These are phyloP conservation scores for Polyporus arcularius DNA, from an alignment of 768 basidiomycete species.

Conservation along the genomic window DNA sequence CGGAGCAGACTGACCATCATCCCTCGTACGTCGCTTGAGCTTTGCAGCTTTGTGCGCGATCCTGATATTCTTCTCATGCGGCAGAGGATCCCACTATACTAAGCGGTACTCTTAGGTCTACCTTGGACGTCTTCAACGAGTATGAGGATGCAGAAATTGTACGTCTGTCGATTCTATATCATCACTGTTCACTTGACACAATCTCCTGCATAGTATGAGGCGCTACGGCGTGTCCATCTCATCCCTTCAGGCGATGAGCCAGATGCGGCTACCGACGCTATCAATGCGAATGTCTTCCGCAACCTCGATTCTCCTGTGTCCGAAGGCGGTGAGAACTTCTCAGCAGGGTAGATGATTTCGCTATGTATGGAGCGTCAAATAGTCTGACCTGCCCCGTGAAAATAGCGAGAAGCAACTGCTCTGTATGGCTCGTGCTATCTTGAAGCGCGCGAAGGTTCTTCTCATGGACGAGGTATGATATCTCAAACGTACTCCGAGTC, in stretches of 20 bases:
- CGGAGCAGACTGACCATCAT: conserved; percentile 77
- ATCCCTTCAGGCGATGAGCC: conserved; percentile 55
- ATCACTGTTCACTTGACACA: neutral
- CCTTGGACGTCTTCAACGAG: conserved; percentile 84
- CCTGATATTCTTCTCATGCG: neutral
- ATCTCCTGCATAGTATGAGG: conserved; percentile 58
- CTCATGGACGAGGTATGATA: conserved; percentile 75
- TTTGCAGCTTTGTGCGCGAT: neutral
- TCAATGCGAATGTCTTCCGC: conserved; percentile 79
- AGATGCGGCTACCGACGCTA: conserved; percentile 42
- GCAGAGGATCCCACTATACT: conserved; percentile 88
- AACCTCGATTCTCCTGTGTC: conserved; percentile 72
- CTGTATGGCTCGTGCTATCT: conserved; percentile 84
- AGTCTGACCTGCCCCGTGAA: neutral
- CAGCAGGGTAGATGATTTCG: conserved; percentile 57
- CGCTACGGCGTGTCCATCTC: conserved; percentile 78
- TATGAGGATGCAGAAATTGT: conserved; percentile 85
- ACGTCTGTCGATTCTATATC: conserved; percentile 25
- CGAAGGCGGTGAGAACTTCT: conserved; percentile 90
- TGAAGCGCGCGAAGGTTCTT: conserved; percentile 72
- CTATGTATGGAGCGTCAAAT: neutral
- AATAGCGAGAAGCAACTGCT: conserved; percentile 74
- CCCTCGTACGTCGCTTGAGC: conserved; percentile 49
- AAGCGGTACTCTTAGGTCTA: conserved; percentile 78
- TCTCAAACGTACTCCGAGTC: no score